A percentile compares a stretch with the other conserved stretches of the same genome.
phyloP scores from a whole-genome alignment of 2,329 filamentous ascomycete genomes.

The Leptographium procerum region DNA sequence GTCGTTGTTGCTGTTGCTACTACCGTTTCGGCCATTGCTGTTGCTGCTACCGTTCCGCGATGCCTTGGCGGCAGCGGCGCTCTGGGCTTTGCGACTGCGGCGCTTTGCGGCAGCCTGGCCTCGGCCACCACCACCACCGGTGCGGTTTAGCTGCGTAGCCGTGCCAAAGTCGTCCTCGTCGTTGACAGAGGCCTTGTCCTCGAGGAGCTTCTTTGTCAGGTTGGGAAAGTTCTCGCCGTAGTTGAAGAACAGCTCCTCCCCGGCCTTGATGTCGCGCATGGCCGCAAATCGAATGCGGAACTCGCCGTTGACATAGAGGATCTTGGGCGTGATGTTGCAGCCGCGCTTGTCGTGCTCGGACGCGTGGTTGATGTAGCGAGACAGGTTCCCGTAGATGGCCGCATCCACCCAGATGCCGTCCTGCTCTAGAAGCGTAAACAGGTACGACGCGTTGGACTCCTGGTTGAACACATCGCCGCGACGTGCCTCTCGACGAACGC shows the following conservation, averaged over 20 bases:
- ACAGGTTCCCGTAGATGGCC: conserved; percentile 67
- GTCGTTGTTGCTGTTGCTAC: too few relatives aligned
- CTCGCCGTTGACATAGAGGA: conserved; percentile 63
- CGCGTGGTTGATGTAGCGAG: conserved; percentile 75
- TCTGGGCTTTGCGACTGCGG: background rate
- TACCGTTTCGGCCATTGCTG: background rate
- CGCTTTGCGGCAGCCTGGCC: background rate
- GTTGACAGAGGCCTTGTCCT: conserved; percentile 24
- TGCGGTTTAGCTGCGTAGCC: background rate
- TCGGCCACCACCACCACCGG: background rate
- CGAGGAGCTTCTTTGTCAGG: conserved; percentile 39
- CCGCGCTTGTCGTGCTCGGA: conserved; percentile 36
- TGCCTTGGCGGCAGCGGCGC: background rate
- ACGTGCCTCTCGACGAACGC: conserved; percentile 52
- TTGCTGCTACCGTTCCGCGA: background rate
- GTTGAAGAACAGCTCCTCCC: conserved; percentile 73
- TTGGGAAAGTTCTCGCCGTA: conserved; percentile 63
- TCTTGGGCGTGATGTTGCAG: conserved; percentile 52
- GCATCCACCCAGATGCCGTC: conserved; percentile 61
- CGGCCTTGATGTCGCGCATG: conserved; percentile 51
- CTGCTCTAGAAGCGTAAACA: conserved; percentile 47
- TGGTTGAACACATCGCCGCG: conserved; percentile 52
- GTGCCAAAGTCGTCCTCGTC: conserved; percentile 6
- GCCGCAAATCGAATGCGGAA: conserved; percentile 68
- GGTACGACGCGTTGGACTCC: conserved; percentile 52